Evolutionary conservation across 371 early-diverging fungal genomes (phyloP).

Genomic region (Phascolomyces articulosus): DNA sequence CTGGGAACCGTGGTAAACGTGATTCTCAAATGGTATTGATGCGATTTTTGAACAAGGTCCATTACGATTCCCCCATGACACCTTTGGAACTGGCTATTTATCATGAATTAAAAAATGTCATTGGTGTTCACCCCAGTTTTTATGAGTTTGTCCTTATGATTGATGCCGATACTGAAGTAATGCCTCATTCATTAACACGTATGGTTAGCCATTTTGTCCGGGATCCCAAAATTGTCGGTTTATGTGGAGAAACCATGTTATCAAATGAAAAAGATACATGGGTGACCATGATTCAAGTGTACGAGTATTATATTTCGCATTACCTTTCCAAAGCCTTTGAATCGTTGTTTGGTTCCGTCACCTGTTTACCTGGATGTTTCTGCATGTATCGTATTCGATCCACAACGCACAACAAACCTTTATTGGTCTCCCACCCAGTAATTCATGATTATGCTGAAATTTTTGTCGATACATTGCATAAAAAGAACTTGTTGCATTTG

Average conservation of each 20-base stretch:
- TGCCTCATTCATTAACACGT: constrained; percentile 76
- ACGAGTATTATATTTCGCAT: constrained; percentile 99
- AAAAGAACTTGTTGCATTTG: constrained; percentile 86
- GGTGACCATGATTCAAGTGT: constrained; percentile 99
- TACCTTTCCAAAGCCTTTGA: constrained; percentile 98
- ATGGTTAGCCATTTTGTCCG: constrained; percentile 81
- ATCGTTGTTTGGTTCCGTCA: constrained; percentile 96
- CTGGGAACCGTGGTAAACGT: constrained; percentile 97
- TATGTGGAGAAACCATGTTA: constrained; percentile 92
- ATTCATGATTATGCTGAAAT: constrained; percentile 96
- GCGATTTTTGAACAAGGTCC: constrained; percentile 95
- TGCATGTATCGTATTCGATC: constrained; percentile 93
- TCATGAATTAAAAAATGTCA: constrained; percentile 88
- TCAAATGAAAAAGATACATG: constrained; percentile 88
- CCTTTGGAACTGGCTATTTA: constrained; percentile 92
- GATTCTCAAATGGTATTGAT: constrained; percentile 98
- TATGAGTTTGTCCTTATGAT: constrained; percentile 95
- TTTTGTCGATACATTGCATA: constrained; percentile 97
- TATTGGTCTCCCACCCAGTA: constrained; percentile 88
- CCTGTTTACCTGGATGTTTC: constrained; percentile 97
- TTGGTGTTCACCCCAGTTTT: constrained; percentile 84
- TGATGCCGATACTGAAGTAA: constrained; percentile 94
- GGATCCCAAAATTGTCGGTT: constrained; percentile 86
- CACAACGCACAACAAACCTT: constrained; percentile 79
- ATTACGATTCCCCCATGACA: constrained; percentile 82